Percentiles rank a stretch among this genome's conserved stretches.
phyloP scores from a whole-genome alignment of 2,329 filamentous ascomycete genomes.

The Cladophialophora chaetospira region DNA sequence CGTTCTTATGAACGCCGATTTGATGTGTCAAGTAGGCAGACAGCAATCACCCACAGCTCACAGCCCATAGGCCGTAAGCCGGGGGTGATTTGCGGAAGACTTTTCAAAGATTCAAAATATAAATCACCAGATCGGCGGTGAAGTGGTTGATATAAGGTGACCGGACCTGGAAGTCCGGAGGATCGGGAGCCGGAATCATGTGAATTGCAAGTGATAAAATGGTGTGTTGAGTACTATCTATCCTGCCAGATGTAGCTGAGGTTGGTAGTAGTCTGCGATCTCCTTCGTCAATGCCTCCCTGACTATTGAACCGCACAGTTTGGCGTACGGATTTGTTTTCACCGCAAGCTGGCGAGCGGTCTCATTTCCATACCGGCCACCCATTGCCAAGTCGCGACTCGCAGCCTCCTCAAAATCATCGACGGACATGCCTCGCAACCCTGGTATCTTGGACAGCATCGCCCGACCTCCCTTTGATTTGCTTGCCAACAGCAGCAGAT shows the following conservation, averaged over 20 bases:
- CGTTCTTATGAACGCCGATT: too few relatives aligned
- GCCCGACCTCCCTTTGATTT: conserved; percentile 30
- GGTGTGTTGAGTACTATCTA: not conserved
- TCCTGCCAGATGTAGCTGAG: not conserved
- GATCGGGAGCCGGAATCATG: too few relatives aligned
- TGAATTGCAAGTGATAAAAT: not conserved
- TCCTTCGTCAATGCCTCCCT: conserved; percentile 62
- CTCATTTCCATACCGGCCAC: conserved; percentile 58
- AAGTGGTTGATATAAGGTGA: too few relatives aligned
- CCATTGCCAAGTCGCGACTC: conserved; percentile 57
- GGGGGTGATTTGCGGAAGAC: too few relatives aligned
- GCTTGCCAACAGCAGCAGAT: conserved; percentile 45
- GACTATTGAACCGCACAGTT: conserved; percentile 64
- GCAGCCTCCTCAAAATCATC: conserved; percentile 57
- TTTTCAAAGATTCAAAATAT: too few relatives aligned
- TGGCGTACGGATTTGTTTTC: conserved; percentile 63
- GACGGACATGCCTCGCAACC: conserved; percentile 33
- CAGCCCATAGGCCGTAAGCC: too few relatives aligned
- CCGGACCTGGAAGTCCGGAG: too few relatives aligned
- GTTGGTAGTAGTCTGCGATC: conserved; percentile 39
- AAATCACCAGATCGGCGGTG: too few relatives aligned
- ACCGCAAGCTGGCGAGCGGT: conserved; percentile 60
- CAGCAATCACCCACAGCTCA: too few relatives aligned
- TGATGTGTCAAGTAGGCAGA: too few relatives aligned
- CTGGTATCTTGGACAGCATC: conserved; percentile 32